Evolutionary conservation across 208 protist species (phyloP).

Genomic region (Kentomonas sorsogonicus): DNA sequence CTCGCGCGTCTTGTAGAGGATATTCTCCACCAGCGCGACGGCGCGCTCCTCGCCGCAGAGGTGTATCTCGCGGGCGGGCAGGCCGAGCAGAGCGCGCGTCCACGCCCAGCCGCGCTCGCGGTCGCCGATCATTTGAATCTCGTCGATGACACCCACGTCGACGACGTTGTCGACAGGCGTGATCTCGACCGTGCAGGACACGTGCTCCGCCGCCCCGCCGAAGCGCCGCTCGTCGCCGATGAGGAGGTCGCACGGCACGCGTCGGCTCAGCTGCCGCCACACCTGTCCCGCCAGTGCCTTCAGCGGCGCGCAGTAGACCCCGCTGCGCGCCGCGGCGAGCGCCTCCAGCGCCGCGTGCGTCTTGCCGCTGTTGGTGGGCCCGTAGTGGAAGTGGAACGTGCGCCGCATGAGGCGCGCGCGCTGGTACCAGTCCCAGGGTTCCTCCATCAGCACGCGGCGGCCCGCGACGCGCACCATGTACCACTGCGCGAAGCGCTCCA

Average conservation of each 20-base stretch:
- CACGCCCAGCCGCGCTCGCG: constrained; percentile 91
- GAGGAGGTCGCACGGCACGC: constrained; percentile 86
- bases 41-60: constrained; percentile 85
- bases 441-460: constrained; percentile 49
- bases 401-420: constrained; percentile 66
- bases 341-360: constrained; percentile 83
- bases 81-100: constrained; percentile 91
- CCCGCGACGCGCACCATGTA: constrained; percentile 53
- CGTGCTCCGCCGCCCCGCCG: constrained; percentile 68
- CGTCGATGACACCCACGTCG: constrained; percentile 91
- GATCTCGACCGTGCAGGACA: constrained; percentile 92
- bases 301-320: constrained; percentile 92
- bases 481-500: constrained; percentile 51
- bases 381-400: constrained; percentile 85
- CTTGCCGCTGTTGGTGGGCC: constrained; percentile 95
- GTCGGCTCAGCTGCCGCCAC: constrained; percentile 64
- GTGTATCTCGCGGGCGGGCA: constrained; percentile 87
- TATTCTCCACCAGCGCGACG: constrained; percentile 54
- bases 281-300: constrained; percentile 93
- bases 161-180: constrained; percentile 57
- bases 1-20: constrained; percentile 73
- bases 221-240: constrained; percentile 90
- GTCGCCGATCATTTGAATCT: constrained; percentile 94
- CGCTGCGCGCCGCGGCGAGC: constrained; percentile 49
- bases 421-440: constrained; percentile 83